Base-by-base conservation (phyloP, 345 rosid genomes). In the Limnanthes douglasii region DNA sequence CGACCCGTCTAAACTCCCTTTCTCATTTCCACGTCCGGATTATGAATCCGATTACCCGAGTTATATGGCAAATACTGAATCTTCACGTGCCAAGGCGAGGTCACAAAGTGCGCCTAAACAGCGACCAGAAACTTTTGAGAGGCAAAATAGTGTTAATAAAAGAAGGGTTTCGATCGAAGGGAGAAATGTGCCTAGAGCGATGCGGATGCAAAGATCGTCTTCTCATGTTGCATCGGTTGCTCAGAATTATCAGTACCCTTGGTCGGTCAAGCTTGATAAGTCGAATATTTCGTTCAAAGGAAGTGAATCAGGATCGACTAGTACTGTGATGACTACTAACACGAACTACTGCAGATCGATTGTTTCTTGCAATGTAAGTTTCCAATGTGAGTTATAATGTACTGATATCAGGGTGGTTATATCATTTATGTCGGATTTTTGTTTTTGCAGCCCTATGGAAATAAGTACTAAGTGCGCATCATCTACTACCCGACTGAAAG, bases 161-260 rank as follows among this genome's bases (percentile, higher is more conserved):
- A 63, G 84, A 36, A 72, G 82, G 57, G 22, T 54, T 13, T 77
- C 94, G 0, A 40, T 75, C 34, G 98, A 88, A 59, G 94, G 73
- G 21, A 50, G 43, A 45, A 57, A 44, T 2, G 54, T 90, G 8
- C 95, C 84, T 0, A 70, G 75, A 36, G 67, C 75, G 0, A 55
- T 77, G 43, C 29, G 75, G 62, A 88, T 88, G 98, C 98, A 83
- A 50, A 51, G 94, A 20, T 84, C 98, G 20, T 84, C 95, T 11
- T 90, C 98, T 17, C 75, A 74, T 11, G 54, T 69, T 12, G 94
- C 84, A 7, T 40, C 79, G 24, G 35, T 70, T 0, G 65, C 66
- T 30, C 94, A 67, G 11, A 66, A 56, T 29, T 66, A 66, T 43
- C 76, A 70, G 0, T 61, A 69, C 41, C 80, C 94, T 0, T 79